Base-by-base conservation (phyloP, 2,329 filamentous ascomycete species). In the Neofusicoccum sp. region DNA sequence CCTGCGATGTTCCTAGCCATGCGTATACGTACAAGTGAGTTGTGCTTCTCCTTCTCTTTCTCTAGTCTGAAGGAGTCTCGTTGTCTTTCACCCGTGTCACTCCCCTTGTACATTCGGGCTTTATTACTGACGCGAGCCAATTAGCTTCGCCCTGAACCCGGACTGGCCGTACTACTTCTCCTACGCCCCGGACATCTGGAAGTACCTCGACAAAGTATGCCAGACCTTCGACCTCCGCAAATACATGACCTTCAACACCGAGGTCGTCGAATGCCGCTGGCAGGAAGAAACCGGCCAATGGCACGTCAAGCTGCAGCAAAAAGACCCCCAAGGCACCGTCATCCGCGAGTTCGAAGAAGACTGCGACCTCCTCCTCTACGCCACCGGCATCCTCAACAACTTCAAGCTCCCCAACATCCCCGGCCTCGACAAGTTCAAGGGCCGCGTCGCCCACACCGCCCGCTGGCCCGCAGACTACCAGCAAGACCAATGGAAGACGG, bases 201-300 rank as follows among this genome's bases (percentile, higher is more conserved):
- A 75, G 45, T 83, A 83, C 62, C 73, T 83, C 0, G 68, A 78
- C 60, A 79, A 79, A 63, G 78, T 83, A 14, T 79, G 77, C 64
- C 71, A 81, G 4, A 75, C 73, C 0, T 82, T 81, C 61, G 78
- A 76, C 44, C 70, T 83, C 3, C 73, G 77, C 44, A 81, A 82
- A 63, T 82, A 81, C 67, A 83, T 83, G 79, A 78, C 69, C 2
- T 82, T 83, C 70, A 77, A 79, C 60, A 79, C 77, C 7, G 73
- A 80, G 63, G 75, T 82, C 11, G 68, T 75, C 0, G 76, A 77
- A 3, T 76, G 77, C 20, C 76, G 78, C 53, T 84, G 80, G 81
- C 71, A 80, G 53, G 79, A 82, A 20, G 72, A 78, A 1, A 68
- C 67, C 3, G 81, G 80, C 4, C 72, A 80, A 63, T 84, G 81